Base-by-base conservation (phyloP, 306 rosid species). In the Begonia loranthoides region DNA sequence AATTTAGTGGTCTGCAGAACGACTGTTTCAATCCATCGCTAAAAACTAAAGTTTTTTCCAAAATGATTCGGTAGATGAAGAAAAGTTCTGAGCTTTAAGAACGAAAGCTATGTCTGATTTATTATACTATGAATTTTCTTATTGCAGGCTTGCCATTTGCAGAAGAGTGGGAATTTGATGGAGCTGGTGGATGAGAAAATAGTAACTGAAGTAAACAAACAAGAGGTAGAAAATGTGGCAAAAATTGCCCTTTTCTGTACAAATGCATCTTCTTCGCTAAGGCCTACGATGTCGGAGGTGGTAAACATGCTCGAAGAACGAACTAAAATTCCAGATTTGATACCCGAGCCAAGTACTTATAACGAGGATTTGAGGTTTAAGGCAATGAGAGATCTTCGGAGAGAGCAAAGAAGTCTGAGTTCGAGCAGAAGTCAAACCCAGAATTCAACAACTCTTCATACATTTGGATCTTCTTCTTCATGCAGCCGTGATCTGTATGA, bases 211-310 rank as follows among this genome's bases (percentile, higher is more conserved):
- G 40, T 76, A 1, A 51, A 76, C 72, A 11, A 41, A 65, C 66
- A 17, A 34, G 79, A 73, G 65, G 92, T 74, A 10, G 84, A 76
- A 66, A 76, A 41, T 53, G 56, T 74, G 77, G 66, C 79, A 4
- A 79, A 67, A 58, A 71, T 76, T 14, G 84, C 79, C 52, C 75
- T 78, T 12, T 41, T 85, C 5, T 85, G 92, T 77, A 74, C 92
- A 15, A 74, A 71, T 51, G 73, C 68, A 3, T 74, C 92, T 3
- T 65, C 87, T 16, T 76, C 82, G 13, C 53, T 74, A 13, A 58
- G 95, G 68, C 92, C 92, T 36, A 68, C 68, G 15, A 85, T 85
- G 87, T 76, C 85, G 16, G 87, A 79, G 65, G 93, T 70, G 41
- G 85, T 81, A 53, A 72, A 60, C 49, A 79, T 76, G 82, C 84